Evolutionary conservation across 768 basidiomycete species (phyloP).

Genomic region (Sporobolomyces roseus): DNA sequence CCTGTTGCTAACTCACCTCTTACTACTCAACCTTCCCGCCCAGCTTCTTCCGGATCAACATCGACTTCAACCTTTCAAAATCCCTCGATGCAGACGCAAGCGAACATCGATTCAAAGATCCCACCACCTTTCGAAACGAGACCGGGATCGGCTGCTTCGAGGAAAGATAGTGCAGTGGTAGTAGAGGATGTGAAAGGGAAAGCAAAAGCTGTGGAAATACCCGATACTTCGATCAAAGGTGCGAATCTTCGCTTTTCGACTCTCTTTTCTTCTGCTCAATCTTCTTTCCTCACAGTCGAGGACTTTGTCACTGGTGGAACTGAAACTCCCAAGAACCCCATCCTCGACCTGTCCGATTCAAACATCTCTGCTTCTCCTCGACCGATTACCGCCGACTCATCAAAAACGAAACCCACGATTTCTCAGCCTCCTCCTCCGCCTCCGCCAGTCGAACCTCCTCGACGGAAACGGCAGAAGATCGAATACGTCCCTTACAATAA

Average conservation of each 20-base stretch:
- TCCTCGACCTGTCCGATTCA: background rate
- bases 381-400: background rate
- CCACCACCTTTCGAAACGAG: background rate
- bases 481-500: constrained; percentile 37
- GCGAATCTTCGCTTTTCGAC: background rate
- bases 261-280: background rate
- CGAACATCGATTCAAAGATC: too few relatives aligned
- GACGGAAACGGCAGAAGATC: constrained; percentile 40
- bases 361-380: constrained; percentile 6
- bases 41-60: background rate
- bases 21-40: background rate
- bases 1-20: too few relatives aligned
- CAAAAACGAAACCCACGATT: background rate
- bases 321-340: background rate
- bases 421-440: background rate
- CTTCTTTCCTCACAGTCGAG: constrained; percentile 1
- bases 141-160: background rate
- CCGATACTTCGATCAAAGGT: background rate
- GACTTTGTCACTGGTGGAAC: constrained; percentile 1
- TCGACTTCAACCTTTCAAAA: background rate
- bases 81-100: background rate
- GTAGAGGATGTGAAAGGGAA: constrained; percentile 17
- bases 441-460: constrained; percentile 12
- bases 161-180: background rate
- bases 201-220: constrained; percentile 9